Conservation (phyloP, 805 yeast species). For the Saturnispora silvae region DNA sequence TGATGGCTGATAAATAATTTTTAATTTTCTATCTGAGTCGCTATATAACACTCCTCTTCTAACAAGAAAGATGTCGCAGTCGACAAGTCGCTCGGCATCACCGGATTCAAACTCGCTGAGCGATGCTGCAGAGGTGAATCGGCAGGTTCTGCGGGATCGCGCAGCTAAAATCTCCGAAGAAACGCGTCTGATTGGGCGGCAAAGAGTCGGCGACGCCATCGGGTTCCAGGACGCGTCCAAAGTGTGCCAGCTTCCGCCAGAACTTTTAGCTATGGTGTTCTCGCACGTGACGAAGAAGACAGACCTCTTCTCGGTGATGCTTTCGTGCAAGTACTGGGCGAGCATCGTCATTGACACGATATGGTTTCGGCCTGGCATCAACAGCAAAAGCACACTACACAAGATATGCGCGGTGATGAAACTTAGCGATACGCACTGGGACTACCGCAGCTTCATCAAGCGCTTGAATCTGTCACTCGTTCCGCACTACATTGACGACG, state of each 20-base stretch:
- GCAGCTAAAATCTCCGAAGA: too few relatives aligned
- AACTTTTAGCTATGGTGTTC: constrained; percentile 53
- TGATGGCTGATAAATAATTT: neutral
- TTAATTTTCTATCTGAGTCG: too few relatives aligned
- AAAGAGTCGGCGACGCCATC: constrained; percentile 26
- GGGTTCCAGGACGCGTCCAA: too few relatives aligned
- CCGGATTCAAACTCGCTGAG: constrained; percentile 2
- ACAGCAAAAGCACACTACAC: constrained; percentile 36
- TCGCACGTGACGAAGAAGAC: constrained; percentile 49
- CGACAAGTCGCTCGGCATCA: constrained; percentile 7
- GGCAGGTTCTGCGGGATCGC: too few relatives aligned
- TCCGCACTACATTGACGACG: constrained; percentile 56
- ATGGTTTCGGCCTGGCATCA: constrained; percentile 81
- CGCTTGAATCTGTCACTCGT: constrained; percentile 73
- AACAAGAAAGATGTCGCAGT: constrained; percentile 4
- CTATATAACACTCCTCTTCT: too few relatives aligned
- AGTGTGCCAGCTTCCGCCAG: constrained; percentile 49
- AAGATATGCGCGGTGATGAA: constrained; percentile 49
- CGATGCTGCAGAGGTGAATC: too few relatives aligned
- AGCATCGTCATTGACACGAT: constrained; percentile 64
- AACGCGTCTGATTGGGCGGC: too few relatives aligned
- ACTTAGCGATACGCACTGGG: constrained; percentile 43
- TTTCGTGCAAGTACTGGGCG: constrained; percentile 78
- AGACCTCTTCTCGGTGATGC: constrained; percentile 50
- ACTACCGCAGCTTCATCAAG: constrained; percentile 59